A percentile compares a stretch with the other conserved stretches of the same genome.
These are phyloP conservation scores for Rhazya stricta DNA, from an alignment of 257 asterid genomes.

Conservation along the genomic window DNA sequence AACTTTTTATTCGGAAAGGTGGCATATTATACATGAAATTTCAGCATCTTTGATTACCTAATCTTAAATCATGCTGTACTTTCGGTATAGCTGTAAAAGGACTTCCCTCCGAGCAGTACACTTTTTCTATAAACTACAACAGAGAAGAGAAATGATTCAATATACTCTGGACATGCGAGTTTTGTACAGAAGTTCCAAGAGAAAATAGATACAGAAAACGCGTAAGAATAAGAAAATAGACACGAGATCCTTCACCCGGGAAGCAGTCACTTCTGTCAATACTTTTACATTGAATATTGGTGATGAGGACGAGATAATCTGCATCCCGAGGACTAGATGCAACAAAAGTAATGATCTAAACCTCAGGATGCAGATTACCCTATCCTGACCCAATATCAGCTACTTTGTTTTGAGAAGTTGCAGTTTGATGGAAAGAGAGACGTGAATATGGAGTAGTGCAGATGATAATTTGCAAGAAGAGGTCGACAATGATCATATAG, in stretches of 20 bases:
- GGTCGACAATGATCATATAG: constrained; percentile 24
- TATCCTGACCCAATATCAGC: constrained; percentile 32
- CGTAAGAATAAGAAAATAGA: not conserved
- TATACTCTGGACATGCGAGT: not conserved
- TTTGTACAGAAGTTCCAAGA: not conserved
- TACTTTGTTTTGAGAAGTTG: not conserved
- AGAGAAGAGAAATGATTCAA: too few relatives aligned
- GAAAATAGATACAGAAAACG: not conserved
- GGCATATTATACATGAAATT: not conserved
- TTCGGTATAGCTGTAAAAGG: too few relatives aligned
- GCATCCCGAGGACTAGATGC: constrained; percentile 45
- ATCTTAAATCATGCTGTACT: too few relatives aligned
- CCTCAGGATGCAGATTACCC: constrained; percentile 91
- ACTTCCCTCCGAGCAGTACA: not conserved
- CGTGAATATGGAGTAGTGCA: not conserved
- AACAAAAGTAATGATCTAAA: constrained; percentile 26
- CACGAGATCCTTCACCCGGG: not conserved
- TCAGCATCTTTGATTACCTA: too few relatives aligned
- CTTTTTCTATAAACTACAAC: not conserved
- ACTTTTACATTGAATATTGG: constrained; percentile 3
- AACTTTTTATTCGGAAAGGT: not conserved
- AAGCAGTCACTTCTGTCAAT: not conserved
- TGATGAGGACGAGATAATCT: constrained; percentile 43
- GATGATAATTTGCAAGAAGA: constrained; percentile 14
- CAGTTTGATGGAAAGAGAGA: not conserved